These are phyloP conservation scores for Lentinula aciculospora DNA, from an alignment of 768 basidiomycete species.

Conservation along the genomic window DNA sequence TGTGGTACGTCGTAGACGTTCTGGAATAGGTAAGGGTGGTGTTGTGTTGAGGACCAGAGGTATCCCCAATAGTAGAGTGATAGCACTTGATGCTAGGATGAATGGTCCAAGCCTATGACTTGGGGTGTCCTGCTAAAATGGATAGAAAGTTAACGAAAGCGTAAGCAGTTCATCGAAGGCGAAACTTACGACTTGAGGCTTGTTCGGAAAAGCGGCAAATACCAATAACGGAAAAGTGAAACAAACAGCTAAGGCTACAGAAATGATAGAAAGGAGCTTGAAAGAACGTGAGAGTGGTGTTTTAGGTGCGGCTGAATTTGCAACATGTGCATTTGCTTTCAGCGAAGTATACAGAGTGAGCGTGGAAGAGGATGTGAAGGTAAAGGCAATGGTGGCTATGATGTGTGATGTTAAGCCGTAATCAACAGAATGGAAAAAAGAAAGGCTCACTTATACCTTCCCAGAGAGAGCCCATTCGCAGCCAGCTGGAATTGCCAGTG, in stretches of 20 bases:
- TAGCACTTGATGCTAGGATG: slow-evolving; percentile 38
- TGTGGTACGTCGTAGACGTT: slow-evolving; percentile 30
- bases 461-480: slow-evolving; percentile 49
- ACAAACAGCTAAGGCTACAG: slow-evolving; percentile 40
- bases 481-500: slow-evolving; percentile 26
- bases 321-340: slow-evolving; percentile 33
- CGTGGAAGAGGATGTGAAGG: slow-evolving; percentile 61
- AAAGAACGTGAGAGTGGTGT: slow-evolving; percentile 50
- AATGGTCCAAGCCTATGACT: slow-evolving; percentile 23
- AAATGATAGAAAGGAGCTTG: slow-evolving; percentile 45
- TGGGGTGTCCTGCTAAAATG: slow-evolving; percentile 22
- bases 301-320: slow-evolving; percentile 30
- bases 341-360: slow-evolving; percentile 61
- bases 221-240: slow-evolving; percentile 56
- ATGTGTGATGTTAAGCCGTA: not conserved
- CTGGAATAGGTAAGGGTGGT: slow-evolving; percentile 46
- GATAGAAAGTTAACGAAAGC: not conserved
- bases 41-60: slow-evolving; percentile 55
- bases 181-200: slow-evolving; percentile 29
- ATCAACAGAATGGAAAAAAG: slow-evolving; percentile 13
- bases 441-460: slow-evolving; percentile 50
- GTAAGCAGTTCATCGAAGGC: not conserved
- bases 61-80: slow-evolving; percentile 51
- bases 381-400: slow-evolving; percentile 55
- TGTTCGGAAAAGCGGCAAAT: slow-evolving; percentile 40